Evolutionary conservation across 2,329 filamentous ascomycete species (phyloP), one percentile per base, ranked within the genome.

Genomic region (Bipolaris victoriae): DNA sequence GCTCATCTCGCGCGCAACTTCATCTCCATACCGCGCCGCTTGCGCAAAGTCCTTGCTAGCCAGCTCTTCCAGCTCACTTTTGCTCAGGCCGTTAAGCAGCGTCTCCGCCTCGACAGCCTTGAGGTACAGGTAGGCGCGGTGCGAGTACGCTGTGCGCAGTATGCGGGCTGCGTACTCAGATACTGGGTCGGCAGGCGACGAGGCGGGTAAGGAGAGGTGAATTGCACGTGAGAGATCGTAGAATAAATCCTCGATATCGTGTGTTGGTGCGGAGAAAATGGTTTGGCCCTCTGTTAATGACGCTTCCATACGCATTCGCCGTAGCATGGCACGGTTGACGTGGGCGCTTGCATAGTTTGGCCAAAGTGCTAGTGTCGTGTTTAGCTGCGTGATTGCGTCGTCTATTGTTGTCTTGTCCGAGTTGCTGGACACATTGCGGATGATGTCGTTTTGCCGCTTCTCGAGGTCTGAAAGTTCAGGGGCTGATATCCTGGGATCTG

Each of bases 241-340:
- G 51, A 80, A 75, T 11, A 76, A 26, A 1, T 55, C 18, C 15
- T 67, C 56, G 6, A 68, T 57, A 0, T 62, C 48, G 24, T 49
- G 45, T 7, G 22, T 43, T 7, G 60, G 22, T 36, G 63, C 45
- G 5, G 55, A 49, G 61, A 65, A 74, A 3, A 69, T 61, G 3
- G 50, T 54, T 20, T 60, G 49, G 1, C 26, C 24, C 11, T 31
- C n/a, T 43, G 37, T 10, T 3, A 69, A 7, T n/a, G 58, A 6
- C n/a, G 57, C 48, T 59, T 72, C 70, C 5, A 88, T 86, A 54
- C 87, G 76, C 46, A 88, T 79, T 20, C 88, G 79, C 29, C 84
- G 66, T 7, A 88, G 82, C 73, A 93, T 90, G 2, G 88, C 90
- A 48, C 90, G 83, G 75, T 94, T 93, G 72, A 92, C 90, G 56